Conservation (phyloP, 2,329 filamentous ascomycete genomes). For the Cercospora nicotianae region DNA sequence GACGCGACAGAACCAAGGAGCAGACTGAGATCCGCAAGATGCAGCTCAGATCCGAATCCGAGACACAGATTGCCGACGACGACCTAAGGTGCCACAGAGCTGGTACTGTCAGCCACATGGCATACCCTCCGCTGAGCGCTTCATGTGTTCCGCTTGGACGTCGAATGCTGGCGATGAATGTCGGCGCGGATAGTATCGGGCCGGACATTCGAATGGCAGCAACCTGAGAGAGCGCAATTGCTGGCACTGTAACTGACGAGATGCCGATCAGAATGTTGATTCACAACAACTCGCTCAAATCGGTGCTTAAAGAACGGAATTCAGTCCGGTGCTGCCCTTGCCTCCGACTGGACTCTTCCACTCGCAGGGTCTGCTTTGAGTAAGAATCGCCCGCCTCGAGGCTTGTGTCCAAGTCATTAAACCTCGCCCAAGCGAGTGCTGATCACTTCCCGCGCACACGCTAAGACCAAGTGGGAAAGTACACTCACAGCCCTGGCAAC, state of each 20-base stretch:
- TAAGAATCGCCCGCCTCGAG: background rate
- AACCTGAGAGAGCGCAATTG: background rate
- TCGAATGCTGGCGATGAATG: background rate
- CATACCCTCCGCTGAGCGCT: background rate
- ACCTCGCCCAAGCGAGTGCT: background rate
- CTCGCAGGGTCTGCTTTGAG: background rate
- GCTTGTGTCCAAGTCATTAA: background rate
- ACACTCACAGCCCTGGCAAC: background rate
- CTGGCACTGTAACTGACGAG: background rate
- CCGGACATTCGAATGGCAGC: background rate
- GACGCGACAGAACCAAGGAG: background rate
- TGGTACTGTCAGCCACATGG: background rate
- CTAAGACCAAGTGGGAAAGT: background rate
- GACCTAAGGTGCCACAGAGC: background rate
- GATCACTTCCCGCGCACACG: background rate
- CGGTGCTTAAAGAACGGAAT: background rate
- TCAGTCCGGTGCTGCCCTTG: background rate
- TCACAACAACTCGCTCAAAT: background rate
- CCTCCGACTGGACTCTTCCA: background rate
- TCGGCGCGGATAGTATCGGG: background rate
- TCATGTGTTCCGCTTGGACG: background rate
- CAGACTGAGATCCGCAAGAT: background rate
- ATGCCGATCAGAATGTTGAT: background rate
- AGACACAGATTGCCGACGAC: background rate
- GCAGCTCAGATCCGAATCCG: conserved; percentile 5